A percentile compares a stretch with the other conserved stretches of the same genome.
These are phyloP conservation scores for Penstemon davidsonii DNA, from an alignment of 257 asterid genomes.

Conservation along the genomic window DNA sequence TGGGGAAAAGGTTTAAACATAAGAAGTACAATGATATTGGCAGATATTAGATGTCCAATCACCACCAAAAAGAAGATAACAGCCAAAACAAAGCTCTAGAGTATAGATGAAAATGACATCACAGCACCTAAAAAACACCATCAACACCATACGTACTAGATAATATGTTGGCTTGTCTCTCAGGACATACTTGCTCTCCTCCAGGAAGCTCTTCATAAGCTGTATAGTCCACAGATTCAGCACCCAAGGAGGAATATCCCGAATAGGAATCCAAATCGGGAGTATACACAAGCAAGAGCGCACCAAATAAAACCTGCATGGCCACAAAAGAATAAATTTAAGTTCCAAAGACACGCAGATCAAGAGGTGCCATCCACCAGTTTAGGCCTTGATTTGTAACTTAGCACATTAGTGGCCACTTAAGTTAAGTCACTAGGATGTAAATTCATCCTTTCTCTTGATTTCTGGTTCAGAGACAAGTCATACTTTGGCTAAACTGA, in stretches of 20 bases:
- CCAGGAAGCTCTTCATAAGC: slow-evolving; percentile 86
- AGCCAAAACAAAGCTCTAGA: too few relatives aligned
- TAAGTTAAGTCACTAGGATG: too few relatives aligned
- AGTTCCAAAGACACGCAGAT: slow-evolving; percentile 12
- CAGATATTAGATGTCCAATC: slow-evolving; percentile 3
- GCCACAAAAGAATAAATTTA: slow-evolving; percentile 28
- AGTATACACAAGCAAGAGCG: slow-evolving; percentile 67
- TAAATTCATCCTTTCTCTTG: too few relatives aligned
- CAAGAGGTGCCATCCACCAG: background rate
- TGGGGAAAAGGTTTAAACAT: background rate
- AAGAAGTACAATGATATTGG: background rate
- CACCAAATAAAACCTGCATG: slow-evolving; percentile 76
- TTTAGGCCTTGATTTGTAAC: too few relatives aligned
- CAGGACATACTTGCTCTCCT: slow-evolving; percentile 88
- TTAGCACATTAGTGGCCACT: too few relatives aligned
- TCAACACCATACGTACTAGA: slow-evolving; percentile 52
- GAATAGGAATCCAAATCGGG: slow-evolving; percentile 87
- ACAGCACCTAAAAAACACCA: too few relatives aligned
- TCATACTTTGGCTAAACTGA: too few relatives aligned
- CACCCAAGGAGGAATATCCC: slow-evolving; percentile 68
- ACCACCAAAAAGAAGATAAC: background rate
- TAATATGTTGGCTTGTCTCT: slow-evolving; percentile 74
- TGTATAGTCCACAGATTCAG: slow-evolving; percentile 57
- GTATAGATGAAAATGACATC: too few relatives aligned
- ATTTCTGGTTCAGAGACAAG: too few relatives aligned